Conservation (phyloP, 371 early-diverging fungal genomes). For the Fennellomyces sp. region DNA sequence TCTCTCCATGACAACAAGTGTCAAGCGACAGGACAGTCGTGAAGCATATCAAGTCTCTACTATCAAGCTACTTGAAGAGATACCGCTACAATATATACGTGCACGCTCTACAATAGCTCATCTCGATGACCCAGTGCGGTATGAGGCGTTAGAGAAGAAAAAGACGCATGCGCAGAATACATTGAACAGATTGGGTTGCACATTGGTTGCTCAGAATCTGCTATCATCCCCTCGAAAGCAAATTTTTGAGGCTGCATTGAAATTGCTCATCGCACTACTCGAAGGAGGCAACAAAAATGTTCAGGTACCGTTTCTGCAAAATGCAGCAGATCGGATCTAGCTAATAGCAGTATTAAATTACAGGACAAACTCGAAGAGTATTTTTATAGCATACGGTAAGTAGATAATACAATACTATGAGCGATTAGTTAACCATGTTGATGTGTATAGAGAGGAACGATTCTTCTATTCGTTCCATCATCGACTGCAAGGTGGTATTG, state of each 20-base stretch:
- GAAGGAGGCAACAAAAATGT: slow-evolving; percentile 63
- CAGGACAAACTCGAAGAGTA: slow-evolving; percentile 41
- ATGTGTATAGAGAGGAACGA: slow-evolving; percentile 41
- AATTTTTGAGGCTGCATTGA: slow-evolving; percentile 44
- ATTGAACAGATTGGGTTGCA: slow-evolving; percentile 54
- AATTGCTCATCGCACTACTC: slow-evolving; percentile 48
- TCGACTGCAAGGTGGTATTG: slow-evolving; percentile 40
- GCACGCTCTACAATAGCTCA: slow-evolving; percentile 10
- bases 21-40: slow-evolving; percentile 11
- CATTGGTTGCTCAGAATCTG: slow-evolving; percentile 55
- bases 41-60: slow-evolving; percentile 39
- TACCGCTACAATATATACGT: slow-evolving; percentile 27
- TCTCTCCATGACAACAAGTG: slow-evolving; percentile 30
- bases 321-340: neutral
- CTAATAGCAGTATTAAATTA: neutral
- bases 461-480: slow-evolving; percentile 62
- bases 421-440: neutral
- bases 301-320: slow-evolving; percentile 23
- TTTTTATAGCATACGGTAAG: slow-evolving; percentile 44
- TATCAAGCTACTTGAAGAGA: slow-evolving; percentile 32
- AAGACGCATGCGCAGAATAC: slow-evolving; percentile 44
- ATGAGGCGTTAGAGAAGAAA: slow-evolving; percentile 31
- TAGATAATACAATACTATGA: too few species aligned
- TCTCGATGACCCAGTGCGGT: slow-evolving; percentile 23
- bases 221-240: slow-evolving; percentile 42